Evolutionary conservation across 108 stramenopile genomes (phyloP).

Genomic region (Pseudonitzschia delicatissima): DNA sequence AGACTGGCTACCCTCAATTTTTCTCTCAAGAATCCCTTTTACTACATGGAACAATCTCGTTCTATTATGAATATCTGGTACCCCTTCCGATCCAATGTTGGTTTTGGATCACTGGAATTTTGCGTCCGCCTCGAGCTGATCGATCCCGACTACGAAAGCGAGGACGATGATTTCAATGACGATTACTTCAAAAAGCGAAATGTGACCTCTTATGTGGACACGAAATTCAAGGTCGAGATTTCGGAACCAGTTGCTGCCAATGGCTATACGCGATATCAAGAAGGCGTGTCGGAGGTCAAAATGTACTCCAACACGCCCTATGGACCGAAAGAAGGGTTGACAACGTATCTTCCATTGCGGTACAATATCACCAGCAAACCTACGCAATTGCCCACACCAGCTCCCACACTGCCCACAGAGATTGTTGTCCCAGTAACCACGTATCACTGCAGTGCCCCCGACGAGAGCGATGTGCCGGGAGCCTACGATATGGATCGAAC

Average conservation of each 20-base stretch:
- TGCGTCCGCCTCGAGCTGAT: neutral
- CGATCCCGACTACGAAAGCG: no score
- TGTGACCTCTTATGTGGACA: neutral
- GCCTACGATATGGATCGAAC: neutral
- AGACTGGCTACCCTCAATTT: neutral
- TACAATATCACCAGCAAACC: neutral
- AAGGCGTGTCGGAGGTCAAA: neutral
- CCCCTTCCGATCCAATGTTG: neutral
- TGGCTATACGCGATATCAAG: neutral
- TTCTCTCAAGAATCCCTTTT: neutral
- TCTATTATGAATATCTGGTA: conserved; percentile 1
- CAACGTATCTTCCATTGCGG: no score
- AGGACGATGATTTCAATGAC: no score
- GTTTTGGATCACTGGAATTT: neutral
- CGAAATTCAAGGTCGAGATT: conserved; percentile 2
- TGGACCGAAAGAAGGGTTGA: neutral
- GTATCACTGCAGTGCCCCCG: neutral
- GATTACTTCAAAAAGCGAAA: neutral
- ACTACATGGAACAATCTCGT: neutral
- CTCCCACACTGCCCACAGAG: neutral
- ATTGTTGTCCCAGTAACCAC: neutral
- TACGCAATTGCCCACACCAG: neutral
- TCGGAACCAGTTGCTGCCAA: neutral
- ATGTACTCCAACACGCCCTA: neutral
- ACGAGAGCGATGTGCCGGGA: neutral